Percentiles rank a stretch among this genome's conserved stretches.
Evolutionary conservation across 192 early-diverging fungal species (phyloP).

Genomic region (Coemansia sp.): DNA sequence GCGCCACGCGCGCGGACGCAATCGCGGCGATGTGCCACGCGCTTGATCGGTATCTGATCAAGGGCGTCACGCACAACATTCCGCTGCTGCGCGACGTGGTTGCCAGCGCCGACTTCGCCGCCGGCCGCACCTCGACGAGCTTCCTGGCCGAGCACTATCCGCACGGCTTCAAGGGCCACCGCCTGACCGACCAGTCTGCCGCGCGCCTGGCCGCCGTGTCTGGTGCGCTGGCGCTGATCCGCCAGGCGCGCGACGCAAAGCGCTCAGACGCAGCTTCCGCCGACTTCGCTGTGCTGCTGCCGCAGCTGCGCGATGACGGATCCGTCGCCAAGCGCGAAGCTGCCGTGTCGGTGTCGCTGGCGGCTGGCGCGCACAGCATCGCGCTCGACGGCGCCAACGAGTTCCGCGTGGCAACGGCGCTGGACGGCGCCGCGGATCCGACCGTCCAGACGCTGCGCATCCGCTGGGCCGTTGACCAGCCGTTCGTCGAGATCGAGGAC

Average conservation of each 20-base stretch:
- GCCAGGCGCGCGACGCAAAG: slow-evolving; percentile 55
- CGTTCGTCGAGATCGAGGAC: slow-evolving; percentile 60
- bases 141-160: slow-evolving; percentile 91
- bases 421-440: slow-evolving; percentile 17
- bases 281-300: slow-evolving; percentile 17
- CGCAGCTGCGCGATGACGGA: slow-evolving; percentile 57
- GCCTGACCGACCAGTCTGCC: slow-evolving; percentile 54
- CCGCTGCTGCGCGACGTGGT: slow-evolving; percentile 88
- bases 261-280: background rate
- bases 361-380: background rate
- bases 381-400: slow-evolving; percentile 24
- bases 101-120: slow-evolving; percentile 66
- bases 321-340: slow-evolving; percentile 36
- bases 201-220: slow-evolving; percentile 66
- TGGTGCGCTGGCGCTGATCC: slow-evolving; percentile 66
- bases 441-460: slow-evolving; percentile 29
- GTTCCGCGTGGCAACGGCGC: slow-evolving; percentile 16
- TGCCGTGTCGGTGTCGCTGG: background rate
- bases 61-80: slow-evolving; percentile 95
- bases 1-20: slow-evolving; percentile 70
- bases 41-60: slow-evolving; percentile 88
- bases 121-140: slow-evolving; percentile 78
- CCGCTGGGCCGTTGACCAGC: slow-evolving; percentile 75
- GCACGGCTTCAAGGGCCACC: slow-evolving; percentile 77
- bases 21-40: slow-evolving; percentile 77